A percentile compares a stretch with the other conserved stretches of the same genome.
phyloP scores from a whole-genome alignment of 306 rosid species.

The Morella rubra region DNA sequence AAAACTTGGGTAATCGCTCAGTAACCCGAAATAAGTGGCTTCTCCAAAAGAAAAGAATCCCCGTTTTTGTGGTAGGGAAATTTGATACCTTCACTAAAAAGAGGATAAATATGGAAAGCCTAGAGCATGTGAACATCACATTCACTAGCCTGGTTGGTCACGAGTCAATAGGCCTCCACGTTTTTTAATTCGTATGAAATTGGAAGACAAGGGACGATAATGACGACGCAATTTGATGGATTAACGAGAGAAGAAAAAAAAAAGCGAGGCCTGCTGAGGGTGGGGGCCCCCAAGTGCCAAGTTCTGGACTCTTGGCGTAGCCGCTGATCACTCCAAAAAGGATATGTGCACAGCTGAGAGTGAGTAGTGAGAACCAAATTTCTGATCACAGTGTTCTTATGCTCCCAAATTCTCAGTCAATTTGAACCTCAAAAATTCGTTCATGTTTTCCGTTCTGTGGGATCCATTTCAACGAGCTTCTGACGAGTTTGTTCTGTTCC shows the following conservation, averaged over 20 bases:
- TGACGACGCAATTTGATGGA: background rate
- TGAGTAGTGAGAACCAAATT: background rate
- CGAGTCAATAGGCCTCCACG: too few species aligned
- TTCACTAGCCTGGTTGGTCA: too few species aligned
- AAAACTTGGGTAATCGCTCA: background rate
- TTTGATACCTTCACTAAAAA: too few species aligned
- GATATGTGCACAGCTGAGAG: background rate
- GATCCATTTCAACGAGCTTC: constrained; percentile 9
- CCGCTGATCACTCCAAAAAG: background rate
- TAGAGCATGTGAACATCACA: too few species aligned
- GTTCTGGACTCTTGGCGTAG: background rate
- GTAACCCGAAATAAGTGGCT: background rate
- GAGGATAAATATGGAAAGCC: too few species aligned
- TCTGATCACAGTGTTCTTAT: background rate
- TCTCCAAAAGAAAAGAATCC: background rate
- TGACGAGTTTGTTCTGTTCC: background rate
- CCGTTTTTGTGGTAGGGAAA: too few species aligned
- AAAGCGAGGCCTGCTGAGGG: background rate
- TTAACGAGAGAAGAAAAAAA: background rate
- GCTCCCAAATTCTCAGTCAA: background rate
- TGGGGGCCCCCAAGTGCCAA: too few species aligned
- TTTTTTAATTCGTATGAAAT: too few species aligned
- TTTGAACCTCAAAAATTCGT: constrained; percentile 4
- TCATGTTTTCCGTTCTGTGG: constrained; percentile 1
- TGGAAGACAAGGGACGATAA: too few species aligned